Percentiles rank a stretch among this genome's conserved stretches.
phyloP scores from a whole-genome alignment of 345 rosid species.

The Conringia planisiliqua region DNA sequence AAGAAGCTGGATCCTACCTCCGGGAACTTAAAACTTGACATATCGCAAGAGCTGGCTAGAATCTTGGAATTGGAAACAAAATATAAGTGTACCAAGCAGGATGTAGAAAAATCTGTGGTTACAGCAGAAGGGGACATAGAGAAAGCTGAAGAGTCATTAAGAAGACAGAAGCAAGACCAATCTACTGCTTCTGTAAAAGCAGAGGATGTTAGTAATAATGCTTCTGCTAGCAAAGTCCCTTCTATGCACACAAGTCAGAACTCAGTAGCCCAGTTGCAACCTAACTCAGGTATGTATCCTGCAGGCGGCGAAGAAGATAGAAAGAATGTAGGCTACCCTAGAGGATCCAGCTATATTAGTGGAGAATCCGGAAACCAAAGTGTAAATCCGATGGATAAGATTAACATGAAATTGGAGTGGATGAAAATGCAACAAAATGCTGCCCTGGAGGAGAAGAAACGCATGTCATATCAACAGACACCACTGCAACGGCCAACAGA shows the following conservation, averaged over 20 bases:
- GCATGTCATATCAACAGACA: slow-evolving; percentile 51
- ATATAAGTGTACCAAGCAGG: slow-evolving; percentile 71
- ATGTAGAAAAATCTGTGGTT: slow-evolving; percentile 78
- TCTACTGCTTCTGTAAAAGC: slow-evolving; percentile 47
- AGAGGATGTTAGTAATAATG: slow-evolving; percentile 59
- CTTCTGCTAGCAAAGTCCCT: slow-evolving; percentile 32
- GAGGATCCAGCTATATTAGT: slow-evolving; percentile 31
- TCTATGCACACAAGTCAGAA: slow-evolving; percentile 37
- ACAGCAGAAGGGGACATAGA: slow-evolving; percentile 78
- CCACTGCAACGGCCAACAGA: slow-evolving; percentile 43
- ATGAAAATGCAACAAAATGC: slow-evolving; percentile 52
- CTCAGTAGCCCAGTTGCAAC: slow-evolving; percentile 44
- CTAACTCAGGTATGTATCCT: slow-evolving; percentile 38
- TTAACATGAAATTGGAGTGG: slow-evolving; percentile 55
- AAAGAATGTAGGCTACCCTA: slow-evolving; percentile 56
- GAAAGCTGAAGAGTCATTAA: slow-evolving; percentile 60
- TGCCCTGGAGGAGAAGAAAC: slow-evolving; percentile 49
- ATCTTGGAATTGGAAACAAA: slow-evolving; percentile 64
- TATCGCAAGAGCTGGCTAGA: slow-evolving; percentile 70
- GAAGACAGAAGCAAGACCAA: slow-evolving; percentile 52
- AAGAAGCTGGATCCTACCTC: slow-evolving; percentile 43
- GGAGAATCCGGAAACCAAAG: slow-evolving; percentile 45
- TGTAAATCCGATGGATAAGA: slow-evolving; percentile 51
- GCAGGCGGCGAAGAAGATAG: slow-evolving; percentile 53
- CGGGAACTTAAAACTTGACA: slow-evolving; percentile 74